These are phyloP conservation scores for Solanum corneliomulleri DNA, from an alignment of 257 asterid species.

Conservation along the genomic window DNA sequence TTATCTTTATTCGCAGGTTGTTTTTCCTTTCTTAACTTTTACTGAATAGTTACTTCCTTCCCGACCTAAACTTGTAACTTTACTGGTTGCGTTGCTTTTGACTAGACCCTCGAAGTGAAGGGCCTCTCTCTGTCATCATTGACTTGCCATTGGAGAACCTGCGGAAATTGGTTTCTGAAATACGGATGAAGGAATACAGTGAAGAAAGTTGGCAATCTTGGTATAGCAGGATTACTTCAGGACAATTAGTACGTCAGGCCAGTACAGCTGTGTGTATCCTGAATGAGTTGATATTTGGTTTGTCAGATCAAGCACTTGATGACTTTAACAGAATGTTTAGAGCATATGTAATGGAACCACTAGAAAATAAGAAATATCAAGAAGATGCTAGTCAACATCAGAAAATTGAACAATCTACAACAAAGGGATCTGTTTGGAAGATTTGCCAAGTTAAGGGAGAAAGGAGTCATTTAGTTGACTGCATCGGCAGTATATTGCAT, in stretches of 20 bases:
- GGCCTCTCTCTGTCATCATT: slow-evolving; percentile 49
- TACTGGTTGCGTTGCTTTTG: slow-evolving; percentile 11
- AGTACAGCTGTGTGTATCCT: slow-evolving; percentile 75
- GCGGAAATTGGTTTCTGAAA: slow-evolving; percentile 54
- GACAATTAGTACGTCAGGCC: slow-evolving; percentile 83
- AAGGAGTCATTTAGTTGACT: slow-evolving; percentile 48
- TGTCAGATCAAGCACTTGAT: slow-evolving; percentile 54
- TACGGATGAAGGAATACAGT: slow-evolving; percentile 52
- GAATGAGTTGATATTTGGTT: slow-evolving; percentile 82
- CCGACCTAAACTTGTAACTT: slow-evolving; percentile 4
- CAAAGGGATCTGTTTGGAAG: slow-evolving; percentile 28
- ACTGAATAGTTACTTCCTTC: not conserved
- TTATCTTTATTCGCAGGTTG: slow-evolving; percentile 64
- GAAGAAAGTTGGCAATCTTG: slow-evolving; percentile 83
- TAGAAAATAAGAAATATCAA: slow-evolving; percentile 8
- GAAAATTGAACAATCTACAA: slow-evolving; percentile 14
- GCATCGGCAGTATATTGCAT: slow-evolving; percentile 71
- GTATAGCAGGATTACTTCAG: slow-evolving; percentile 66
- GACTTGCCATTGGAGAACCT: slow-evolving; percentile 77
- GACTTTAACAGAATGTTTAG: slow-evolving; percentile 34
- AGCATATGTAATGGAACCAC: slow-evolving; percentile 7
- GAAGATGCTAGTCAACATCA: slow-evolving; percentile 11
- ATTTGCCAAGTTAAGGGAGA: slow-evolving; percentile 20
- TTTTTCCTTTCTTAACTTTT: slow-evolving; percentile 6
- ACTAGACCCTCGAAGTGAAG: slow-evolving; percentile 53